Base-by-base conservation (phyloP, 2,329 filamentous ascomycete genomes). In the Mycosphaerella arachidis region DNA sequence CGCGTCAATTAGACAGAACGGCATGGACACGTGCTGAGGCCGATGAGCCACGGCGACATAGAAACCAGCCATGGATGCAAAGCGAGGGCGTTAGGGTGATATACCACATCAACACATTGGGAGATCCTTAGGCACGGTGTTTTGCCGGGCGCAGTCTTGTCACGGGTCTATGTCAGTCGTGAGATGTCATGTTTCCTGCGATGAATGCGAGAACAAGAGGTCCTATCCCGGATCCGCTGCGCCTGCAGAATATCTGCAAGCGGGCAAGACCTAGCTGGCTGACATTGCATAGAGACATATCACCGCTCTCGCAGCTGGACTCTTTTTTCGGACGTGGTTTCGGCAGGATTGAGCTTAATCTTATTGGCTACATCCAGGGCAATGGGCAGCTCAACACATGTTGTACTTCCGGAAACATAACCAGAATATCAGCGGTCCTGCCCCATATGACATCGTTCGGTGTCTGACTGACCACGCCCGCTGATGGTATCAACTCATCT, bases 51-150 rank as follows among this genome's bases (percentile, higher is more conserved):
- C 13, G 20, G 18, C 13, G 20, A 46, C 27, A 27, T 27, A 18
- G 13, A 18, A 10, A 10, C 30, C 12, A 29, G 27, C 37, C n/a
- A 35, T 30, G 29, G 50, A 55, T 48, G 53, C 37, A 55, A 33
- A 56, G 45, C 54, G 54, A 31, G 12, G 54, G 54, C 54, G 54
- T 56, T 48, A 56, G 54, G 54, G 54, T 48, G 54, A 56, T 56
- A 56, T 56, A 56, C 54, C 54, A 50, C 37, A 56, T 56, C 54
- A 56, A 56, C 37, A 48, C 18, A 12, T 46, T 56, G 27, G 27
- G 53, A 55, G 37, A 20, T 29, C 6, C 7, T 3, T 6, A 35
- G n/a, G 24, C 5, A 10, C 27, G 24, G 2, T 24, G 24, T 1
- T 24, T 3, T 24, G 24, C 24, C 24, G 24, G 24, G 24, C 24